Conservation (phyloP, 441 rosid species). For the Hura crepitans region DNA sequence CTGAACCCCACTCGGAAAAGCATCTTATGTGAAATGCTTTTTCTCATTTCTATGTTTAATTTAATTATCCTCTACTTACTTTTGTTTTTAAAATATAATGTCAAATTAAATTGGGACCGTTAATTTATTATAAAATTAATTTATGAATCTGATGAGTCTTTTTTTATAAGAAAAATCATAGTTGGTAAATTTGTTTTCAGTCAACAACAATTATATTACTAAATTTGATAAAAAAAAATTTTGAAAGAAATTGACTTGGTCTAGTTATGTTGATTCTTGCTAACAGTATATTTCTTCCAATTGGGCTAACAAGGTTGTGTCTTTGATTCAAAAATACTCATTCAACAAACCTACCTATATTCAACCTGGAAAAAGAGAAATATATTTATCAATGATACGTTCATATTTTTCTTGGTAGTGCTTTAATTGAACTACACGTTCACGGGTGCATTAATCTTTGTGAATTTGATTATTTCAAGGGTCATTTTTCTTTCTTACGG, state of each 20-base stretch:
- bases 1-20: slow-evolving; percentile 17
- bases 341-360: slow-evolving; percentile 9
- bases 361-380: neutral
- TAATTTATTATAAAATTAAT: no score
- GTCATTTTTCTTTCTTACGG: slow-evolving; percentile 3
- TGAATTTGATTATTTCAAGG: slow-evolving; percentile 6
- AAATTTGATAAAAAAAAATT: no score
- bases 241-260: no score
- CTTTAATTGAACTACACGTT: slow-evolving; percentile 2
- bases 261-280: no score
- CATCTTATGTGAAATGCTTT: slow-evolving; percentile 1
- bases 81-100: no score
- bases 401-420: neutral
- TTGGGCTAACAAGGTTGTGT: neutral
- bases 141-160: no score
- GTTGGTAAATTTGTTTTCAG: no score
- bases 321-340: slow-evolving; percentile 26
- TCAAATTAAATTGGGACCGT: no score
- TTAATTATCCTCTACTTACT: no score
- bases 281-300: neutral
- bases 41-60: no score
- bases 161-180: no score
- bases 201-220: no score
- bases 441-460: slow-evolving; percentile 17
- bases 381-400: neutral